Conservation (phyloP, 2,329 filamentous ascomycete species). For the Decorospora gaudefroyi region DNA sequence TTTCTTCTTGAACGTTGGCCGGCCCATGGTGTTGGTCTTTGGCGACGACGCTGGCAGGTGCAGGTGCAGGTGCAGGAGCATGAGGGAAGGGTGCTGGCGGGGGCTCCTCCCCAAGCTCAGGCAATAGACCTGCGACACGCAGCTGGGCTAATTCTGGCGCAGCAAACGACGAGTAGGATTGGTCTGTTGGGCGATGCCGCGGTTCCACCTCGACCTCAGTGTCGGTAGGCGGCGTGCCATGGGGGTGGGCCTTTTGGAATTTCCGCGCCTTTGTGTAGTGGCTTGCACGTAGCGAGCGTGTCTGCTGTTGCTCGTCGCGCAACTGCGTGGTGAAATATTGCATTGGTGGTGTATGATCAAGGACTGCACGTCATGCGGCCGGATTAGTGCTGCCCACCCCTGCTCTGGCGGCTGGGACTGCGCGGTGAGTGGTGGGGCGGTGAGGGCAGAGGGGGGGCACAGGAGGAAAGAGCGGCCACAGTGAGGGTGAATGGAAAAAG, state of each 20-base stretch:
- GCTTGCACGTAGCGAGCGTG: slow-evolving; percentile 40
- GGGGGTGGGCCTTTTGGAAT: slow-evolving; percentile 25
- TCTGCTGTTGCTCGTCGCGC: slow-evolving; percentile 33
- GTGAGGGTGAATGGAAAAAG: not conserved
- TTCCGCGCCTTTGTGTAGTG: slow-evolving; percentile 35
- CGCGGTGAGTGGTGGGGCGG: slow-evolving; percentile 13
- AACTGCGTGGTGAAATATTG: slow-evolving; percentile 42
- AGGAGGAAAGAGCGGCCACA: not conserved
- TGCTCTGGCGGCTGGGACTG: slow-evolving; percentile 6
- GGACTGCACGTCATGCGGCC: slow-evolving; percentile 11
- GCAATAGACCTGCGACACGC: slow-evolving; percentile 50
- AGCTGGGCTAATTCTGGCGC: slow-evolving; percentile 36
- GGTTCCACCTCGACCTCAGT: slow-evolving; percentile 21
- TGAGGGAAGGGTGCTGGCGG: slow-evolving; percentile 54
- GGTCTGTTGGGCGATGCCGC: slow-evolving; percentile 12
- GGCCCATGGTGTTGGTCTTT: slow-evolving; percentile 22
- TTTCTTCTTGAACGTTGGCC: slow-evolving; percentile 45
- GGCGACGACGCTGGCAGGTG: slow-evolving; percentile 31
- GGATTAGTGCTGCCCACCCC: slow-evolving; percentile 4
- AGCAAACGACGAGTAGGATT: slow-evolving; percentile 25
- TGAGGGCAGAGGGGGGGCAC: too few relatives aligned
- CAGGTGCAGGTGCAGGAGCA: too few relatives aligned
- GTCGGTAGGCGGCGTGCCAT: slow-evolving; percentile 19
- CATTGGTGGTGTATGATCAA: slow-evolving; percentile 28
- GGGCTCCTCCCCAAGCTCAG: slow-evolving; percentile 45